Evolutionary conservation across 495 filamentous ascomycete species (phyloP), one percentile per base, ranked within the genome.

Genomic region (Penicillium cataractarum): DNA sequence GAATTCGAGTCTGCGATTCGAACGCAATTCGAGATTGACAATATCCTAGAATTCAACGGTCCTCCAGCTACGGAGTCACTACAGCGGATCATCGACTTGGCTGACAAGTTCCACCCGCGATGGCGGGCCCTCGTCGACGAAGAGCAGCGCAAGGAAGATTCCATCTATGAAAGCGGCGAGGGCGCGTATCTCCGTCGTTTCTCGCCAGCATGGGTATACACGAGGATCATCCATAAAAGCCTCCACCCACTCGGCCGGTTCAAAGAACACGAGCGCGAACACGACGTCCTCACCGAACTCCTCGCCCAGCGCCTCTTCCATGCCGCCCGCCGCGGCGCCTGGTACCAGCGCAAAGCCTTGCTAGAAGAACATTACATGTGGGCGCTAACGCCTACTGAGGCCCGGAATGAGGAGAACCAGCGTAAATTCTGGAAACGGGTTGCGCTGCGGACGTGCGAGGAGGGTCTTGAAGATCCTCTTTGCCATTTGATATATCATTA

Each of bases 281-380:
- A 97, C 70, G 77, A 83, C 19, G 74, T 96, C 3, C 77, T 97
- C 1, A 79, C 74, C 2, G 92, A 95, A 65, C 83, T 99, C 2
- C 89, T 99, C 3, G 74, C 72, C 19, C 95, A 98, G 67, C 86
- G 83, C 5, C 83, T 96, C 12, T 97, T 97, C 71, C 94, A 98
- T 71, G 80, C 89, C 40, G 84, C 92, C 15, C 84, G 94, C 27
- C 87, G 94, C 24, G 95, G 95, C 1, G 87, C 87, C 1, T 99
- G 95, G 95, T 98, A 97, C 70, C 93, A 97, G 73, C 91, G 95
- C 17, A 97, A 93, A 77, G 95, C 95, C 1, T 76, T 99, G 6
- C 73, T 99, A 19, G 95, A 99, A 77, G 95, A 99, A 74, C 92
- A 93, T 65, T 98, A 99, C 70, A 93, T 97, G 91, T 81, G 84